These are phyloP conservation scores for Penicillium turbatum DNA, from an alignment of 495 filamentous ascomycete species.

Conservation along the genomic window DNA sequence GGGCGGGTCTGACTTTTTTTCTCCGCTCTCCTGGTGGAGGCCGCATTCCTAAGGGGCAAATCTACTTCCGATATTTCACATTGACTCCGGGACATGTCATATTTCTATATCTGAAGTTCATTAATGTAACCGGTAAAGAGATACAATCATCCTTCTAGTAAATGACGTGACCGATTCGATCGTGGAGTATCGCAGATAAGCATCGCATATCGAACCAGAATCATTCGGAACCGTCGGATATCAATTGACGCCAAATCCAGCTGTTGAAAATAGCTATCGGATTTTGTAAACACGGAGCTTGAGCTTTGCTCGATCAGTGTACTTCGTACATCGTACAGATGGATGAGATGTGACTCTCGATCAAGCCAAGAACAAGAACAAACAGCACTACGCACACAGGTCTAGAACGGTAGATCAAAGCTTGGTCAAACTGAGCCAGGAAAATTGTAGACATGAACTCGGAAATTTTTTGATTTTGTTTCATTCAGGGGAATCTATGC, in stretches of 20 bases:
- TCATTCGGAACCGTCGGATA: not conserved
- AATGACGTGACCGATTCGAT: not conserved
- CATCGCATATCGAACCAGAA: not conserved
- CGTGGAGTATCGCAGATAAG: not conserved
- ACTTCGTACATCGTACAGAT: not conserved
- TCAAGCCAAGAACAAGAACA: not conserved
- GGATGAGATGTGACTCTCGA: not conserved
- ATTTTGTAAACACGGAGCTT: no score
- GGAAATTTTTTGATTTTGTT: slow-evolving; percentile 46
- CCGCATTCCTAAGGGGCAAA: slow-evolving; percentile 7
- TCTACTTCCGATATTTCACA: not conserved
- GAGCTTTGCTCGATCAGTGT: not conserved
- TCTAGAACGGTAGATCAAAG: not conserved
- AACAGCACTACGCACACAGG: slow-evolving; percentile 3
- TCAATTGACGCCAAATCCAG: not conserved
- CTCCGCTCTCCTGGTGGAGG: slow-evolving; percentile 1
- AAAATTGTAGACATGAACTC: slow-evolving; percentile 24
- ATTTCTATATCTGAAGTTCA: not conserved
- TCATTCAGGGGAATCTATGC: slow-evolving; percentile 53
- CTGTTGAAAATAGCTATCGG: no score
- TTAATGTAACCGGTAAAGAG: not conserved
- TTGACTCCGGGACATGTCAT: not conserved
- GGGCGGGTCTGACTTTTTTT: slow-evolving; percentile 1
- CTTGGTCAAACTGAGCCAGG: not conserved
- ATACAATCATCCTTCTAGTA: not conserved